Conservation (phyloP, 495 filamentous ascomycete genomes). For the Saxophila tyrrhenica region DNA sequence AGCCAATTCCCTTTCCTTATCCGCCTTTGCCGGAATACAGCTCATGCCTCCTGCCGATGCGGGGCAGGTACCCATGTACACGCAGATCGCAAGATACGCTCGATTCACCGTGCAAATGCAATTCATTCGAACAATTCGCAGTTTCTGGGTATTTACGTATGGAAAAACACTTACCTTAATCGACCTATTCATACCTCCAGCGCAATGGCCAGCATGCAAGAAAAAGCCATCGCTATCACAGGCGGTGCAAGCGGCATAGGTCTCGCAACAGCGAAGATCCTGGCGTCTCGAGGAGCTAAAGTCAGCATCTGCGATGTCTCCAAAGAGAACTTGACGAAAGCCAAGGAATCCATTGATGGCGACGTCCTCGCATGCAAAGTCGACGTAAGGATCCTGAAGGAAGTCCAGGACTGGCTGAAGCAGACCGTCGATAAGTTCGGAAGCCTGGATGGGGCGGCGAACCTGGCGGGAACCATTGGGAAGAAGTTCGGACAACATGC, state of each 20-base stretch:
- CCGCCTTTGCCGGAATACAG: too few relatives aligned
- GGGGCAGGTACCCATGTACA: background rate
- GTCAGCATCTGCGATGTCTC: slow-evolving; percentile 26
- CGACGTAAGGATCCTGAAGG: slow-evolving; percentile 24
- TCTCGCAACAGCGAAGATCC: slow-evolving; percentile 25
- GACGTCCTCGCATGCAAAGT: slow-evolving; percentile 13
- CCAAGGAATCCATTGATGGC: background rate
- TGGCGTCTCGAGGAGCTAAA: slow-evolving; percentile 23
- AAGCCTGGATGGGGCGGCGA: slow-evolving; percentile 27
- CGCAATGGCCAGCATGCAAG: slow-evolving; percentile 1
- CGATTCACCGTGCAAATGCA: too few relatives aligned
- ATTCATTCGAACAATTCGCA: too few relatives aligned
- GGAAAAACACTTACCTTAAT: too few relatives aligned
- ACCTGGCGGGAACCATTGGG: slow-evolving; percentile 36
- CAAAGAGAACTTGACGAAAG: slow-evolving; percentile 11
- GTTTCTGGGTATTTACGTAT: too few relatives aligned
- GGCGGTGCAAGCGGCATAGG: slow-evolving; percentile 29
- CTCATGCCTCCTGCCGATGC: too few relatives aligned
- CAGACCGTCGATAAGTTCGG: slow-evolving; percentile 25
- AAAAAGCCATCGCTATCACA: background rate
- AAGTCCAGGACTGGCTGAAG: slow-evolving; percentile 34
- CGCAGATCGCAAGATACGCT: too few relatives aligned
- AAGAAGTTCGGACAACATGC: slow-evolving; percentile 25
- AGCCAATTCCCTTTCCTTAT: too few relatives aligned
- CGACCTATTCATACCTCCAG: background rate